Evolutionary conservation across 2,329 filamentous ascomycete genomes (phyloP).

Genomic region (Sporothrix globosa): DNA sequence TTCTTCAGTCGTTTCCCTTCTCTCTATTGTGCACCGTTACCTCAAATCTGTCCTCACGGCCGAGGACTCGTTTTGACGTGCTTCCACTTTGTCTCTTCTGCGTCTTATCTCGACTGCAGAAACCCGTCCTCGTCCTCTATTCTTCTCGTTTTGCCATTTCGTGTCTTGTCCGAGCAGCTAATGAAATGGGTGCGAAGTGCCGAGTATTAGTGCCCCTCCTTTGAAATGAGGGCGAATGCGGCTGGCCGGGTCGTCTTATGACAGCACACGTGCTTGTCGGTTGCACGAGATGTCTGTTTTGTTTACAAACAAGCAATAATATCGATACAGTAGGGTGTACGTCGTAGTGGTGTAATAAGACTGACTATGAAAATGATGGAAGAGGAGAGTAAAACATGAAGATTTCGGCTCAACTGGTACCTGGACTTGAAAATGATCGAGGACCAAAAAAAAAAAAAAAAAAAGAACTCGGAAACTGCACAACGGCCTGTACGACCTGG

Average conservation of each 20-base stretch:
- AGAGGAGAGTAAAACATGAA: too few species aligned
- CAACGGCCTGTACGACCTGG: slow-evolving; percentile 5
- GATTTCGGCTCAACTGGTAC: not conserved
- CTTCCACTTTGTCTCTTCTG: not conserved
- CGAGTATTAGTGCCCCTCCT: not conserved
- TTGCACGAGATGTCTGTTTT: not conserved
- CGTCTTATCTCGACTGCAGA: slow-evolving; percentile 9
- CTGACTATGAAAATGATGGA: too few species aligned
- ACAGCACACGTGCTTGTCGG: not conserved
- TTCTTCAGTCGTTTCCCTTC: not conserved
- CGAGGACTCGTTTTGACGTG: slow-evolving; percentile 11
- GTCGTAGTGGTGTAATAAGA: not conserved
- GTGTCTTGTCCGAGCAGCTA: not conserved
- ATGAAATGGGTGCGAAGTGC: not conserved
- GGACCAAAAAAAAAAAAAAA: not conserved
- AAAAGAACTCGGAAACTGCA: slow-evolving; percentile 18
- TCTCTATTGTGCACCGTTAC: slow-evolving; percentile 19
- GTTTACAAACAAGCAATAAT: not conserved
- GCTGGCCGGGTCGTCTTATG: slow-evolving; percentile 1
- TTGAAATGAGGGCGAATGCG: not conserved
- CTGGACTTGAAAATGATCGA: not conserved
- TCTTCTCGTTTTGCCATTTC: not conserved
- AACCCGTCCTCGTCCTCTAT: not conserved
- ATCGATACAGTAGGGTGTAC: too few species aligned
- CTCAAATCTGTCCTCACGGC: slow-evolving; percentile 22